A percentile compares a stretch with the other conserved stretches of the same genome.
Conservation (phyloP, 176 grass and related monocot species). For the Pharus latifolius region DNA sequence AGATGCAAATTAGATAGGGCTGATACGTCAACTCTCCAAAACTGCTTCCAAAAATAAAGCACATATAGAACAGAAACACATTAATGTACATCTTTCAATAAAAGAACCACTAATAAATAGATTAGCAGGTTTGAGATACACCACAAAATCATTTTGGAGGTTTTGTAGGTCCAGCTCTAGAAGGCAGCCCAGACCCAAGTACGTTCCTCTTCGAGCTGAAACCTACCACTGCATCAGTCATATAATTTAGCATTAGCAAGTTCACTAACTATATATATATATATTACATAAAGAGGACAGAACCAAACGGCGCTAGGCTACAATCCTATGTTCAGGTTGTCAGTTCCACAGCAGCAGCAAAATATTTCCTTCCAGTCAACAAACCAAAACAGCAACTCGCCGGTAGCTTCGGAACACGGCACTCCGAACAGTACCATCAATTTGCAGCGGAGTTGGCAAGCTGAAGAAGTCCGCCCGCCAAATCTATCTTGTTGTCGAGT, state of each 20-base stretch:
- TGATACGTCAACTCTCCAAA: too few relatives aligned
- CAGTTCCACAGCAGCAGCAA: constrained; percentile 15
- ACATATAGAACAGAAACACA: too few relatives aligned
- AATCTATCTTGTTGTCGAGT: constrained; percentile 23
- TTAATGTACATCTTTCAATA: too few relatives aligned
- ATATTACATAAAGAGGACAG: constrained; percentile 8
- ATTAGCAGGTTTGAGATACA: neutral
- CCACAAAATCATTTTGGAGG: neutral
- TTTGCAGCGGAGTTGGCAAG: constrained; percentile 19
- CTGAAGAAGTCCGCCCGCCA: constrained; percentile 30
- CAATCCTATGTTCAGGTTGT: constrained; percentile 30
- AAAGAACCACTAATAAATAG: constrained; percentile 12
- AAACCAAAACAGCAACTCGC: constrained; percentile 5
- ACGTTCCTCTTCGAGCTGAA: neutral
- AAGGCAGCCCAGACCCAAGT: neutral
- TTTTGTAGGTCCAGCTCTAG: neutral
- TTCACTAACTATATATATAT: neutral
- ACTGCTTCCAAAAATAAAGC: too few relatives aligned
- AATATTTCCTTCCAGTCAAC: constrained; percentile 13
- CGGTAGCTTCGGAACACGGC: neutral
- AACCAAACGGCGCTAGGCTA: constrained; percentile 13
- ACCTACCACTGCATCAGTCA: neutral
- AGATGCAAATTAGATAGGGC: too few relatives aligned
- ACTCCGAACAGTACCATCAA: neutral
- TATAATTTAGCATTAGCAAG: constrained; percentile 10